These are phyloP conservation scores for Pyrrhoderma noxium DNA, from an alignment of 1,284 basidiomycete genomes.

Conservation along the genomic window DNA sequence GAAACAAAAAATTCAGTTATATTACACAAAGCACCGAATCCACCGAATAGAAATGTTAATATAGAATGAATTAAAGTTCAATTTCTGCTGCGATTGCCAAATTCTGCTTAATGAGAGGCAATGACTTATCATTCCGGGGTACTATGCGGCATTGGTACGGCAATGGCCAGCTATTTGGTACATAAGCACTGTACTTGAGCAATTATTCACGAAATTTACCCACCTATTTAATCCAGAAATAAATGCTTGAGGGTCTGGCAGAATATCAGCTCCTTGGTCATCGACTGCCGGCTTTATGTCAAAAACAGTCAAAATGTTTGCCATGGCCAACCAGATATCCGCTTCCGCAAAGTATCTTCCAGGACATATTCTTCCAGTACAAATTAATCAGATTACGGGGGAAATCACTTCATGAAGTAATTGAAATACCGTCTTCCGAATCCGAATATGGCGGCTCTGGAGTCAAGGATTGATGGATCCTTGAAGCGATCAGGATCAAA, in stretches of 20 bases:
- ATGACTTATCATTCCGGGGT: conserved; percentile 14
- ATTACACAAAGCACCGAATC: too few relatives aligned
- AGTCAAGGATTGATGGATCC: conserved; percentile 1
- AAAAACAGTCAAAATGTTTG: conserved; percentile 13
- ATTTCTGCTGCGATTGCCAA: too few relatives aligned
- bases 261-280: conserved; percentile 15
- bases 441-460: conserved; percentile 6
- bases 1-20: too few relatives aligned
- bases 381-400: conserved; percentile 11
- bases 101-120: too few relatives aligned
- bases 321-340: conserved; percentile 16
- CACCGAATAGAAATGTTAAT: too few relatives aligned
- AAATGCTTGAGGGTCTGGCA: conserved; percentile 11
- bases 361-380: conserved; percentile 22
- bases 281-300: conserved; percentile 11
- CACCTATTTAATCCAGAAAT: neutral
- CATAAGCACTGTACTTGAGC: conserved; percentile 1
- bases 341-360: conserved; percentile 22
- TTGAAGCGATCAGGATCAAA: conserved; percentile 14
- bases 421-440: conserved; percentile 29
- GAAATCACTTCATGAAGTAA: conserved; percentile 23
- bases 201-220: neutral
- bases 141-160: conserved; percentile 22
- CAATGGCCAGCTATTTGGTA: conserved; percentile 20
- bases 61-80: too few relatives aligned